phyloP scores from a whole-genome alignment of 352 stramenopile species.

The Phytophthora agathidicida region DNA sequence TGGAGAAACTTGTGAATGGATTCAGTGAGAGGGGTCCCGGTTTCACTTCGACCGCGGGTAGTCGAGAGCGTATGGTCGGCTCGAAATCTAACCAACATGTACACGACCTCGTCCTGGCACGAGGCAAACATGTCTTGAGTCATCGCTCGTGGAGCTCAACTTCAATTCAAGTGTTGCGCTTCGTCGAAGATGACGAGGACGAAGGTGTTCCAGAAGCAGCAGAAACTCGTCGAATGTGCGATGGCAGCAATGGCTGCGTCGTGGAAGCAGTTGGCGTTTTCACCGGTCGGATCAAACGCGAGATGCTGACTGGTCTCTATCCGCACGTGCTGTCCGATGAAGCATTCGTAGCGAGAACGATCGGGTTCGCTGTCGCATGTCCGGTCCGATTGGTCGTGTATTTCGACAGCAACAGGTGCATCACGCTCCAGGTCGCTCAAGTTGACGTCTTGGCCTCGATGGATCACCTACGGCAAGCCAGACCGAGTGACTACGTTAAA shows the following conservation, averaged over 20 bases:
- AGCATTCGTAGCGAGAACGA: background rate
- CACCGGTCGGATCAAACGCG: constrained; percentile 4
- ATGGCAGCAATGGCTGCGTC: constrained; percentile 8
- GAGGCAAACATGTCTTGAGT: constrained; percentile 6
- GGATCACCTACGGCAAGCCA: background rate
- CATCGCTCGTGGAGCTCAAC: background rate
- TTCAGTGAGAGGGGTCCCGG: background rate
- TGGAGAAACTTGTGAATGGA: constrained; percentile 5
- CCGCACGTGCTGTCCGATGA: background rate
- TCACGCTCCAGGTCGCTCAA: constrained; percentile 2
- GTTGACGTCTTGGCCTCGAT: background rate
- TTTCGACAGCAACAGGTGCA: background rate
- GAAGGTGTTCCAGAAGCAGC: background rate
- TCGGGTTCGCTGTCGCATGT: background rate
- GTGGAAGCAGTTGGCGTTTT: constrained; percentile 4
- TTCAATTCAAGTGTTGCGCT: background rate
- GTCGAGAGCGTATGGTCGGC: background rate
- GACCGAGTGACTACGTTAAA: background rate
- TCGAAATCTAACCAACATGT: background rate
- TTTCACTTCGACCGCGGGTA: background rate
- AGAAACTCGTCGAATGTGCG: constrained; percentile 4
- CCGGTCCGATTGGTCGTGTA: constrained; percentile 2
- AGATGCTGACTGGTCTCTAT: constrained; percentile 4
- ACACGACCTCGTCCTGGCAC: background rate
- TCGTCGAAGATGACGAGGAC: constrained; percentile 6